A percentile compares a stretch with the other conserved stretches of the same genome.
These are phyloP conservation scores for Russula foetens DNA, from an alignment of 768 basidiomycete species.

Conservation along the genomic window DNA sequence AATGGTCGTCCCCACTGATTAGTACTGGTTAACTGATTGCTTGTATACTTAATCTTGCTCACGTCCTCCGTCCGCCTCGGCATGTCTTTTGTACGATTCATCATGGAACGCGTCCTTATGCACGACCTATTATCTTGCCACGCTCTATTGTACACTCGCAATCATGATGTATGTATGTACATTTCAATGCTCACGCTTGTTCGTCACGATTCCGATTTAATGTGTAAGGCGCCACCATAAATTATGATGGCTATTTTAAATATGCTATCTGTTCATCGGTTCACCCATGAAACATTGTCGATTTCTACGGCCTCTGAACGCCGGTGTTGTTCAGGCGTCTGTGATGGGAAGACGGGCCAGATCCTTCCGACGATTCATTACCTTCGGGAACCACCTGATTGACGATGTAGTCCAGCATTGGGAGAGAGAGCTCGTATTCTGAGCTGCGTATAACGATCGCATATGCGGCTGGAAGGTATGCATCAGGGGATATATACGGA, in stretches of 20 bases:
- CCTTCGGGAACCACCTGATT: conserved; percentile 25
- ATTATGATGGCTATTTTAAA: not conserved
- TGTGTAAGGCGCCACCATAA: not conserved
- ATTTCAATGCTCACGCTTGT: not conserved
- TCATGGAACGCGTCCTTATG: not conserved
- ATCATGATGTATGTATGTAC: not conserved
- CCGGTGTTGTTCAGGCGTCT: not conserved
- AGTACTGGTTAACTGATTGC: too few relatives aligned
- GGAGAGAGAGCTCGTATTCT: conserved; percentile 61
- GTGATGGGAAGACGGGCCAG: not conserved
- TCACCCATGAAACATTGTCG: not conserved
- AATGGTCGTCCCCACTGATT: not conserved
- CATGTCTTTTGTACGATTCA: not conserved
- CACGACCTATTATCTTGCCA: not conserved
- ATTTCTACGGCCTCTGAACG: not conserved
- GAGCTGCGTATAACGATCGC: conserved; percentile 63
- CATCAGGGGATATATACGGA: not conserved
- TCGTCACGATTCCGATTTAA: not conserved
- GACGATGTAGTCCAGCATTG: conserved; percentile 65
- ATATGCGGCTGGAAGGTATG: conserved; percentile 49
- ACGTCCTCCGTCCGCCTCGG: not conserved
- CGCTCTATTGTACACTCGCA: not conserved
- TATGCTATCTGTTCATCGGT: not conserved
- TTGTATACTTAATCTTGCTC: not conserved
- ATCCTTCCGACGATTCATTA: conserved; percentile 2